phyloP scores from a whole-genome alignment of 352 stramenopile genomes.

The Aphanomyces stellatus region DNA sequence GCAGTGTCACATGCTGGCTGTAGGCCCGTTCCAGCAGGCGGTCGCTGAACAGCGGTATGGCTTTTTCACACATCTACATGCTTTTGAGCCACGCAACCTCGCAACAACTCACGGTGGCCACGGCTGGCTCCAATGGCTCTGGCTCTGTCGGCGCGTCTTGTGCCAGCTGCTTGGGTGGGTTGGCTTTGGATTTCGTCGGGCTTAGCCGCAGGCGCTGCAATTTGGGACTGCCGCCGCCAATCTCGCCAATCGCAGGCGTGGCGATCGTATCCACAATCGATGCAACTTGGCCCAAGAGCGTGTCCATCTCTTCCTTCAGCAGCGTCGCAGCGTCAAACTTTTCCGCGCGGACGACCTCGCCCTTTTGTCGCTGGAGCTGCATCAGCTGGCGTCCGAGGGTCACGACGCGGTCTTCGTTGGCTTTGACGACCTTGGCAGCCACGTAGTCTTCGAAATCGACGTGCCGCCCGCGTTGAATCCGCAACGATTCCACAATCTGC shows the following conservation, averaged over 20 bases:
- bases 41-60: not conserved
- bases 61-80: not conserved
- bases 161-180: too few species aligned
- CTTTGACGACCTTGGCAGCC: not conserved
- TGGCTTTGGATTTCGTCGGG: too few species aligned
- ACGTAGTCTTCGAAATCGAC: conserved; percentile 1
- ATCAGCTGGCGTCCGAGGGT: not conserved
- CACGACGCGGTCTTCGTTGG: not conserved
- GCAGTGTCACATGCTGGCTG: not conserved
- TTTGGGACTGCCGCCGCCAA: not conserved
- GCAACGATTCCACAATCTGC: not conserved
- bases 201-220: too few species aligned
- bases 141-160: not conserved
- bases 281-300: not conserved
- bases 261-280: not conserved
- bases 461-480: not conserved
- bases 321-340: conserved; percentile 4
- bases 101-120: not conserved
- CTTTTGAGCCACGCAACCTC: not conserved
- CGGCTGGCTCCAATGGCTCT: not conserved
- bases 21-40: not conserved
- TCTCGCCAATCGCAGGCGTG: not conserved
- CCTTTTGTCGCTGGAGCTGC: conserved; percentile 8
- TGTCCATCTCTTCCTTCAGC: conserved; percentile 3
- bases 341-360: not conserved